These are phyloP conservation scores for Chlamydomonas sp. DNA, from an alignment of 139 green algal species.

Conservation along the genomic window DNA sequence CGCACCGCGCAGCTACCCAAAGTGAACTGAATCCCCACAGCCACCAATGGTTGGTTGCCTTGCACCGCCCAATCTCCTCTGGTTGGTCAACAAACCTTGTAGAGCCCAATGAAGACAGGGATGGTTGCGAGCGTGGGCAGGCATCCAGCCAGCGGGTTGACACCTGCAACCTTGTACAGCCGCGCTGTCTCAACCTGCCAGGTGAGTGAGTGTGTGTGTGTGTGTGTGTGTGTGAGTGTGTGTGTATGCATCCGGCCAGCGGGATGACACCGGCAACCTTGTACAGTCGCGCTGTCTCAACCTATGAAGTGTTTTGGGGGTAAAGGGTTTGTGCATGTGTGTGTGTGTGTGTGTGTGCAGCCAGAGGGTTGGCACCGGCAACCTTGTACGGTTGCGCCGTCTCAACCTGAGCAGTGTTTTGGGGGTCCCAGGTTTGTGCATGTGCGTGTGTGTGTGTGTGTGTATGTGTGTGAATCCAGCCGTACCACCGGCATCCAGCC, in stretches of 20 bases:
- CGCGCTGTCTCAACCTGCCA: constrained; percentile 83
- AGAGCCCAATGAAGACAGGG: constrained; percentile 89
- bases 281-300: constrained; percentile 93
- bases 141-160: constrained; percentile 92
- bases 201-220: no score
- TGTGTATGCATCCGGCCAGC: constrained; percentile 81
- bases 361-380: constrained; percentile 86
- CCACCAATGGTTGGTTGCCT: no score
- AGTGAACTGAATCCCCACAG: no score
- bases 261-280: constrained; percentile 87
- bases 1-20: no score
- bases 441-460: no score
- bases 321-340: no score
- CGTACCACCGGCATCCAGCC: no score
- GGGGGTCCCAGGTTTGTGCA: no score
- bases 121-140: constrained; percentile 84
- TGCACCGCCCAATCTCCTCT: constrained; percentile 21
- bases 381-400: constrained; percentile 89
- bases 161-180: constrained; percentile 86
- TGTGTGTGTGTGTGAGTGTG: constrained; percentile 79
- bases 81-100: no score
- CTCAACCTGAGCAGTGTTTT: no score
- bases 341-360: constrained; percentile 82
- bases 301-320: no score
- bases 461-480: no score